Evolutionary conservation across 352 stramenopile species (phyloP).

Genomic region (Elongisporangium senticosum): DNA sequence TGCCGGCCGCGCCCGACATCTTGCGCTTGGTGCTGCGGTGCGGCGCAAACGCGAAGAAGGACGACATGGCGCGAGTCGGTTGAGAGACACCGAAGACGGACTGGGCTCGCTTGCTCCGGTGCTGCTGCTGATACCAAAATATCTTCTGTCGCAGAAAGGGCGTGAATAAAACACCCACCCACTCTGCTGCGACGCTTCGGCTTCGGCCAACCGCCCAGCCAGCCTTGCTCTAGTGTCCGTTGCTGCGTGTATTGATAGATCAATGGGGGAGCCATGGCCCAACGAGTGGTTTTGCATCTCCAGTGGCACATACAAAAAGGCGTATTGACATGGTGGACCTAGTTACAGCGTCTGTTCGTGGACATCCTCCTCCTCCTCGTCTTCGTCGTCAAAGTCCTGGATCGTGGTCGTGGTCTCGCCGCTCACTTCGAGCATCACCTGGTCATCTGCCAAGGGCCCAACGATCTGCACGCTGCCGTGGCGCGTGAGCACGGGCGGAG

Average conservation of each 20-base stretch:
- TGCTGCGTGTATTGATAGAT: too few species aligned
- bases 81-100: background rate
- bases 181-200: background rate
- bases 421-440: conserved; percentile 24
- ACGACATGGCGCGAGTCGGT: conserved; percentile 7
- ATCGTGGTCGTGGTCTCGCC: conserved; percentile 15
- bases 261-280: too few species aligned
- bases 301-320: background rate
- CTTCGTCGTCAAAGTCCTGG: conserved; percentile 15
- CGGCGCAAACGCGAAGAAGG: conserved; percentile 16
- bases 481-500: conserved; percentile 44
- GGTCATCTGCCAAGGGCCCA: conserved; percentile 18
- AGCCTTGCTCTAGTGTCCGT: too few species aligned
- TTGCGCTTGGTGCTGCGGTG: conserved; percentile 47
- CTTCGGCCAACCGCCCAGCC: background rate
- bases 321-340: background rate
- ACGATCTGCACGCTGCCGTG: conserved; percentile 72
- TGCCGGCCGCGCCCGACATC: conserved; percentile 41
- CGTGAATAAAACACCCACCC: background rate
- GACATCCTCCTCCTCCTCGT: conserved; percentile 18
- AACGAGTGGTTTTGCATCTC: too few species aligned
- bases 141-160: background rate
- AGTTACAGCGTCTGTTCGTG: conserved; percentile 2
- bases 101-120: too few species aligned
- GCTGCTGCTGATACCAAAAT: background rate